Conservation (phyloP, 768 basidiomycete species). For the Lactarius tabidus region DNA sequence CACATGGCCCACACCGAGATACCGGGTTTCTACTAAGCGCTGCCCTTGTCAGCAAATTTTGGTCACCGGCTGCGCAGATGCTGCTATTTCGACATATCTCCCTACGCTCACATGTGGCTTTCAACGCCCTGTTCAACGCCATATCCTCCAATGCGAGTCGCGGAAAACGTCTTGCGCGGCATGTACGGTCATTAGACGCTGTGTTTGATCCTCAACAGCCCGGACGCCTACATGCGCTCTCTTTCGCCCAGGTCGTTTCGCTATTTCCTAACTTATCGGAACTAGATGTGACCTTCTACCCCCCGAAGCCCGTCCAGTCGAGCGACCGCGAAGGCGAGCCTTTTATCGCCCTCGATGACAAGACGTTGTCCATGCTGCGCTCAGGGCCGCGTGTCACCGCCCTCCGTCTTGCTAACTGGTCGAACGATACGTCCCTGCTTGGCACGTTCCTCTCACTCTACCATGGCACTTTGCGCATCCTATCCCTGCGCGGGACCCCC, state of each 20-base stretch:
- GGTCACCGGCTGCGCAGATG: conserved; percentile 61
- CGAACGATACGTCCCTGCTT: conserved; percentile 53
- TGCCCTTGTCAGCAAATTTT: conserved; percentile 61
- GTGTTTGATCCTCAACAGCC: conserved; percentile 69
- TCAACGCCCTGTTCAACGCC: conserved; percentile 50
- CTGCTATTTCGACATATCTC: conserved; percentile 57
- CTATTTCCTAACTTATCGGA: conserved; percentile 57
- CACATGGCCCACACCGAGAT: conserved; percentile 34
- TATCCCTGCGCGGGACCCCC: conserved; percentile 55
- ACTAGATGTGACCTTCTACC: conserved; percentile 56
- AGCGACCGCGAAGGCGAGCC: conserved; percentile 20
- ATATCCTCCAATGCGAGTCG: conserved; percentile 45
- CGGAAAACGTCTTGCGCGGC: conserved; percentile 43
- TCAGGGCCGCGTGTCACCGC: conserved; percentile 46
- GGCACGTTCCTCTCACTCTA: conserved; percentile 62
- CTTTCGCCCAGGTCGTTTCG: conserved; percentile 55
- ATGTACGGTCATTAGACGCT: conserved; percentile 54
- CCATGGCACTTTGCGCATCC: conserved; percentile 47
- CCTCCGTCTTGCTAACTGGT: conserved; percentile 69
- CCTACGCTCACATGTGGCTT: conserved; percentile 51
- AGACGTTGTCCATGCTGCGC: conserved; percentile 48
- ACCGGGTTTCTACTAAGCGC: conserved; percentile 44
- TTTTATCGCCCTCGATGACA: conserved; percentile 31
- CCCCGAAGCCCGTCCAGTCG: conserved; percentile 39
- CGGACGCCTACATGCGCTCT: conserved; percentile 46